phyloP scores from a whole-genome alignment of 169 alveolate genomes.

The Theileria parva region DNA sequence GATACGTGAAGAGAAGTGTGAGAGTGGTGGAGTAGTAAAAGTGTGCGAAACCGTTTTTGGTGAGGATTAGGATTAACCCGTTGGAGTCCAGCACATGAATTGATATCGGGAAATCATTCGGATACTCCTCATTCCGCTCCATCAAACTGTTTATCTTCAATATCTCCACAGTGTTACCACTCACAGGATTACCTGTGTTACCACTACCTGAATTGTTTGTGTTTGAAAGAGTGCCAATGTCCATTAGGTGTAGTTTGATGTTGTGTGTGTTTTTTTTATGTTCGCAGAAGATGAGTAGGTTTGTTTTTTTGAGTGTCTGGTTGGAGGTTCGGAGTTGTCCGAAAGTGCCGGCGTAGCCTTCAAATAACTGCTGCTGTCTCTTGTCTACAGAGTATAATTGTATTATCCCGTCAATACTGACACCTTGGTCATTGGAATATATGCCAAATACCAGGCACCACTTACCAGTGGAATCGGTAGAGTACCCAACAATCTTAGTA shows the following conservation, averaged over 20 bases:
- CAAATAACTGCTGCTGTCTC: constrained; percentile 90
- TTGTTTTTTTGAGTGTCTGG: constrained; percentile 27
- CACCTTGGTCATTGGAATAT: constrained; percentile 85
- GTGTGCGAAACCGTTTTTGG: constrained; percentile 73
- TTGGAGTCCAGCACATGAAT: constrained; percentile 80
- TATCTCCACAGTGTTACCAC: constrained; percentile 23
- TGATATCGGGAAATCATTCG: constrained; percentile 77
- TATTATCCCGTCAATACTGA: constrained; percentile 90
- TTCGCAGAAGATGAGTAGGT: constrained; percentile 89
- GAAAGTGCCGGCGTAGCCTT: constrained; percentile 94
- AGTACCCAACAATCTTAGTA: constrained; percentile 90
- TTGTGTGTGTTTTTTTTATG: constrained; percentile 85
- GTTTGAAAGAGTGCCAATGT: constrained; percentile 83
- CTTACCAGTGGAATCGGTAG: constrained; percentile 82
- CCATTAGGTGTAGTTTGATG: constrained; percentile 91
- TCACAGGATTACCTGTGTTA: not conserved
- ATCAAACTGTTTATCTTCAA: constrained; percentile 70
- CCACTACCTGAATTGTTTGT: constrained; percentile 32
- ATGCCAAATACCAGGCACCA: constrained; percentile 95
- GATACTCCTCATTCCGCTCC: constrained; percentile 50
- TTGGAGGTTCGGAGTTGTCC: constrained; percentile 68
- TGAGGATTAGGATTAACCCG: constrained; percentile 81
- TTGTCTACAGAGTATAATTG: constrained; percentile 91
- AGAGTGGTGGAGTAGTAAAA: constrained; percentile 73
- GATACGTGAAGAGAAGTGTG: constrained; percentile 39